Percentiles rank a stretch among this genome's conserved stretches.
phyloP scores from a whole-genome alignment of 2,329 filamentous ascomycete species.

The Aaosphaeria arxii region DNA sequence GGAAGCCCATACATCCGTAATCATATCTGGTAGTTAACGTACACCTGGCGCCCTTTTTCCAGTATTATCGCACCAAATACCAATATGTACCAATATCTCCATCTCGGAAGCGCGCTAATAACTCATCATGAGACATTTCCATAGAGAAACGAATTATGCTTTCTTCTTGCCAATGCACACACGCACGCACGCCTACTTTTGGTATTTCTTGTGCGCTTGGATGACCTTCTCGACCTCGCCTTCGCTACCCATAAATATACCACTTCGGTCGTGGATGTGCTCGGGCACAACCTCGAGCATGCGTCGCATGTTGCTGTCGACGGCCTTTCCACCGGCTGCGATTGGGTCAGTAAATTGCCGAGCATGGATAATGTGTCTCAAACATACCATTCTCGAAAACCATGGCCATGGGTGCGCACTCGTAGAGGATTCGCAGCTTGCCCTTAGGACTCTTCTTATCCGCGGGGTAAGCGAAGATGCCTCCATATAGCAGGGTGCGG shows the following conservation, averaged over 20 bases:
- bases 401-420: slow-evolving; percentile 98
- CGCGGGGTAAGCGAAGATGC: slow-evolving; percentile 95
- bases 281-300: slow-evolving; percentile 89
- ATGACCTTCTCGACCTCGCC: slow-evolving; percentile 97
- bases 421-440: slow-evolving; percentile 94
- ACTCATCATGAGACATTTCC: too few species aligned
- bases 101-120: too few species aligned
- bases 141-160: not conserved
- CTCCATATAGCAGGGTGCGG: slow-evolving; percentile 89
- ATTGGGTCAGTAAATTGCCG: slow-evolving; percentile 10
- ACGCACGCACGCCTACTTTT: slow-evolving; percentile 17
- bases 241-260: slow-evolving; percentile 93
- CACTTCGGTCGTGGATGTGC: slow-evolving; percentile 90
- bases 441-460: slow-evolving; percentile 99
- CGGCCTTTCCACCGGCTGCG: slow-evolving; percentile 82
- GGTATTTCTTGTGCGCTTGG: slow-evolving; percentile 65
- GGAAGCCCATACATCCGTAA: slow-evolving; percentile 5
- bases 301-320: slow-evolving; percentile 86
- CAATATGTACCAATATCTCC: too few species aligned
- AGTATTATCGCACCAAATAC: too few species aligned
- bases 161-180: not conserved
- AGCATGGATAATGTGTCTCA: not conserved
- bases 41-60: slow-evolving; percentile 3
- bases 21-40: slow-evolving; percentile 8
- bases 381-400: slow-evolving; percentile 95